Percentiles rank a stretch among this genome's conserved stretches.
These are phyloP conservation scores for Teunomyces lycoperdinae DNA, from an alignment of 805 yeast genomes.

Conservation along the genomic window DNA sequence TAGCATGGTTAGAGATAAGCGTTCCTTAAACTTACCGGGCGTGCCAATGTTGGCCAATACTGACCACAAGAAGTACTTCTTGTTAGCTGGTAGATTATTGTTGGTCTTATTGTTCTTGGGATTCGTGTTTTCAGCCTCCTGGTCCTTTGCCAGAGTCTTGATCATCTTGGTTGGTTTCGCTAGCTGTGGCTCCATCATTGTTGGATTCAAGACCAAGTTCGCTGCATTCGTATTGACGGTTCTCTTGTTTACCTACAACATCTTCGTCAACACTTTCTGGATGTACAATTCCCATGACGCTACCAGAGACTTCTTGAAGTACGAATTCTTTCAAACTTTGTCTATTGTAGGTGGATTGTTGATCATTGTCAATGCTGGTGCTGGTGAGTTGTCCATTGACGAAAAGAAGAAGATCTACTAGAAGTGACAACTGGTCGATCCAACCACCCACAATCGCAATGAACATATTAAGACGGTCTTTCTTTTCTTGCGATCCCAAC, in stretches of 20 bases:
- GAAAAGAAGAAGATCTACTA: constrained; percentile 92
- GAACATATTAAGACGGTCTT: too few relatives aligned
- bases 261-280: constrained; percentile 88
- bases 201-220: constrained; percentile 91
- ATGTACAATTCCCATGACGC: constrained; percentile 64
- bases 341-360: constrained; percentile 93
- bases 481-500: too few relatives aligned
- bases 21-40: constrained; percentile 68
- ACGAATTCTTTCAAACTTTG: constrained; percentile 91
- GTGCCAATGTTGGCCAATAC: constrained; percentile 65
- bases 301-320: constrained; percentile 82
- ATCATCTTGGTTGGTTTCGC: constrained; percentile 67
- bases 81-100: constrained; percentile 84
- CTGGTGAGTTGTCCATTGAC: constrained; percentile 89
- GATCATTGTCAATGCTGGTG: constrained; percentile 91
- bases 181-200: constrained; percentile 72
- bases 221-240: constrained; percentile 73
- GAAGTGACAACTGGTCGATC: neutral
- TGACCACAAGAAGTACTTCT: constrained; percentile 75
- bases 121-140: constrained; percentile 71
- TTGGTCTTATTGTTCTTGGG: constrained; percentile 82
- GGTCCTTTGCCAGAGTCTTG: constrained; percentile 64
- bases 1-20: constrained; percentile 73
- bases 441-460: too few relatives aligned
- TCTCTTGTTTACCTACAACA: constrained; percentile 70